A percentile compares a stretch with the other conserved stretches of the same genome.
These are phyloP conservation scores for Omphalotus olearius DNA, from an alignment of 1,284 basidiomycete species.

Conservation along the genomic window DNA sequence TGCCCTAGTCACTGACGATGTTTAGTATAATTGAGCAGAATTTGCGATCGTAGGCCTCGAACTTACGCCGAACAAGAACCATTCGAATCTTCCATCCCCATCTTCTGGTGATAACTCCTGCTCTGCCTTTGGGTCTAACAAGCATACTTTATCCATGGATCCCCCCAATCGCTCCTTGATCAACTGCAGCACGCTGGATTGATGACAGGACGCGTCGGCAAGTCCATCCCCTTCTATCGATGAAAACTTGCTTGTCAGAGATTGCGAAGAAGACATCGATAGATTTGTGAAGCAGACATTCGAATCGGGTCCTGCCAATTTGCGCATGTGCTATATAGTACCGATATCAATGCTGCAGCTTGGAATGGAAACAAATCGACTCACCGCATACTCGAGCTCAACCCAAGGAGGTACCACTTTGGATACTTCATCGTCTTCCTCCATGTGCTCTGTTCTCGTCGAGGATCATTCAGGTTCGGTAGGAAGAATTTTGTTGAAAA, in stretches of 20 bases:
- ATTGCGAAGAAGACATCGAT: conserved; percentile 61
- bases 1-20: conserved; percentile 39
- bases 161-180: conserved; percentile 45
- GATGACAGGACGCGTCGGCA: conserved; percentile 57
- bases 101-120: conserved; percentile 70
- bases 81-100: conserved; percentile 67
- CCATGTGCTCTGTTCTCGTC: conserved; percentile 81
- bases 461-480: neutral
- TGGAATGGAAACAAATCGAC: conserved; percentile 16
- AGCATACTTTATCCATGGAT: conserved; percentile 64
- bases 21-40: neutral
- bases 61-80: conserved; percentile 83
- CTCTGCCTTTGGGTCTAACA: conserved; percentile 85
- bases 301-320: conserved; percentile 62
- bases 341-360: neutral
- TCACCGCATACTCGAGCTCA: conserved; percentile 69
- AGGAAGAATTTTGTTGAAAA: neutral
- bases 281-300: conserved; percentile 83
- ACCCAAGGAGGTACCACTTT: conserved; percentile 85
- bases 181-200: conserved; percentile 61
- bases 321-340: conserved; percentile 72
- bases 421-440: conserved; percentile 79
- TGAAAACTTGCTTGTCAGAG: conserved; percentile 46
- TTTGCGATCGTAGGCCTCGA: neutral
- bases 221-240: conserved; percentile 20